Evolutionary conservation across 108 stramenopile species (phyloP).

Genomic region (Discostella stelligeroides): DNA sequence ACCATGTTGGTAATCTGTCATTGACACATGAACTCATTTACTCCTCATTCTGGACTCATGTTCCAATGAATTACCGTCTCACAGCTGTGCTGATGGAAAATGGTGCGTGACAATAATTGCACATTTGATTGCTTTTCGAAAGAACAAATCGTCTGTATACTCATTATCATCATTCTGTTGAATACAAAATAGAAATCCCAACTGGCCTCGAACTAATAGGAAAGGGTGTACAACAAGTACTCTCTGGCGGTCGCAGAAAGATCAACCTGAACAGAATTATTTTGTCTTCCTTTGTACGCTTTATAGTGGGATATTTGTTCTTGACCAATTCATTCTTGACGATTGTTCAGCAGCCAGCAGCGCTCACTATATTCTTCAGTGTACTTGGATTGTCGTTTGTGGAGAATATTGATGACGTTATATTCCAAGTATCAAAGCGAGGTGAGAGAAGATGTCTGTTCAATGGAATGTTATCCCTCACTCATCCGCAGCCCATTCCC

Average conservation of each 20-base stretch:
- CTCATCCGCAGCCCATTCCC: no score
- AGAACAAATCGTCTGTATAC: no score
- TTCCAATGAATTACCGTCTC: background rate
- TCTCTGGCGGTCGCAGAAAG: background rate
- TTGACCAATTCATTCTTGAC: constrained; percentile 9
- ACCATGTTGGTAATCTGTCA: no score
- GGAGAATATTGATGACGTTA: constrained; percentile 74
- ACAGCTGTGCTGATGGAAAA: constrained; percentile 13
- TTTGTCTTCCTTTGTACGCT: constrained; percentile 13
- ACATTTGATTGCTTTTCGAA: background rate
- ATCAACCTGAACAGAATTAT: constrained; percentile 4
- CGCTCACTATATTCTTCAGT: constrained; percentile 21
- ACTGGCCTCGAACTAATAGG: constrained; percentile 21
- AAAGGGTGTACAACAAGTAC: constrained; percentile 4
- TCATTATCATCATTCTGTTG: no score
- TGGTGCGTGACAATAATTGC: background rate
- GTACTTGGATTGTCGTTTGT: constrained; percentile 65
- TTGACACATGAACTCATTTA: no score
- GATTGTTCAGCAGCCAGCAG: constrained; percentile 6
- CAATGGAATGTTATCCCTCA: no score
- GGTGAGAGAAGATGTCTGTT: background rate
- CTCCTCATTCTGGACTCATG: background rate
- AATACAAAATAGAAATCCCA: constrained; percentile 15
- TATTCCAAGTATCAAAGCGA: constrained; percentile 17
- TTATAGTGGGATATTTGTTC: constrained; percentile 16